phyloP scores from a whole-genome alignment of 768 basidiomycete genomes.

The Tephrocybe sp. region DNA sequence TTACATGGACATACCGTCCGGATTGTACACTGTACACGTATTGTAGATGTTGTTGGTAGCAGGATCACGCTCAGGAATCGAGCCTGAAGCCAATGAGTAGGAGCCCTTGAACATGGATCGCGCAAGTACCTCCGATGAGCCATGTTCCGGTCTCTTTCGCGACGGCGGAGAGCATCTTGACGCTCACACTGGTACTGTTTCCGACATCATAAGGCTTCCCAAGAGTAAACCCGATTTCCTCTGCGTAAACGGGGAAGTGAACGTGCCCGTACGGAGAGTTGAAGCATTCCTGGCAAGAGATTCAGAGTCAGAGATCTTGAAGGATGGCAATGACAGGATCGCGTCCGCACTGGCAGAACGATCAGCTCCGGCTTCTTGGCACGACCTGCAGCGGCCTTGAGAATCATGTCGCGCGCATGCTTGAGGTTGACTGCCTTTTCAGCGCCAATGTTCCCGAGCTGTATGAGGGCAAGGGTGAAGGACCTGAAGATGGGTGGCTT shows the following conservation, averaged over 20 bases:
- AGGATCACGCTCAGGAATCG: constrained; percentile 84
- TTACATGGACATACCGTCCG: constrained; percentile 47
- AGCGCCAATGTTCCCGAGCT: constrained; percentile 73
- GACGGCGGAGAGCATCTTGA: constrained; percentile 76
- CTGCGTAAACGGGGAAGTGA: constrained; percentile 84
- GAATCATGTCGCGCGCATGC: constrained; percentile 80
- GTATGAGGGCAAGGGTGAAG: constrained; percentile 87
- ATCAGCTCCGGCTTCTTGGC: constrained; percentile 72
- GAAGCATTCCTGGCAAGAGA: constrained; percentile 70
- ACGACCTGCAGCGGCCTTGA: constrained; percentile 55
- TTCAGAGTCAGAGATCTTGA: constrained; percentile 6
- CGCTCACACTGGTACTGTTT: constrained; percentile 66
- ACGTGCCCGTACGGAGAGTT: constrained; percentile 82
- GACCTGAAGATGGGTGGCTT: constrained; percentile 47
- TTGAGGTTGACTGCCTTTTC: constrained; percentile 79
- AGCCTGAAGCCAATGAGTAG: constrained; percentile 51
- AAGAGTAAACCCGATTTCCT: constrained; percentile 64
- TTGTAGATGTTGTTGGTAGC: constrained; percentile 78
- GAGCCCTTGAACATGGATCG: not conserved
- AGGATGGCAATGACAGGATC: not conserved
- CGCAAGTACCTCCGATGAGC: constrained; percentile 82
- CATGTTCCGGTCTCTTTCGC: constrained; percentile 81
- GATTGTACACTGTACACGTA: constrained; percentile 89
- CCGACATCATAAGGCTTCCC: constrained; percentile 59
- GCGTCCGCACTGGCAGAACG: constrained; percentile 71